Evolutionary conservation across 2,329 filamentous ascomycete species (phyloP).

Genomic region (Verticillium nubilum): DNA sequence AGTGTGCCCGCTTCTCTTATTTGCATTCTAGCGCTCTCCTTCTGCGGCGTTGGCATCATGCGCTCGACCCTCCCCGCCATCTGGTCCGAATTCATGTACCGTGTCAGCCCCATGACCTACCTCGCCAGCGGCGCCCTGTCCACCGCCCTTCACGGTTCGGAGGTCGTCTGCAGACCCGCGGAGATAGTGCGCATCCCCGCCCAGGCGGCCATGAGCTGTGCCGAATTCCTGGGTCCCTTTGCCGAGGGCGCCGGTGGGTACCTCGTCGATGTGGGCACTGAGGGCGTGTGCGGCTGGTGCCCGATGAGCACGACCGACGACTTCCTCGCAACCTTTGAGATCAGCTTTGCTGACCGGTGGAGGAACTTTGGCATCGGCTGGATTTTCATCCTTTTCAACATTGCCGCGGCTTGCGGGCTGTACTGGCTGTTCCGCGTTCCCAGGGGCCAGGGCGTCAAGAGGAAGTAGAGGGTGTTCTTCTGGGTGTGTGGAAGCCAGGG

Average conservation of each 20-base stretch:
- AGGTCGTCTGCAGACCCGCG: conserved; percentile 9
- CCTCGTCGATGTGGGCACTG: conserved; percentile 20
- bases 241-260: conserved; percentile 8
- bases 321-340: conserved; percentile 31
- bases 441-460: conserved; percentile 19
- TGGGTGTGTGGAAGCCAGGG: not conserved
- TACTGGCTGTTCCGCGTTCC: conserved; percentile 38
- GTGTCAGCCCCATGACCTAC: conserved; percentile 21
- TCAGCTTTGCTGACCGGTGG: conserved; percentile 45
- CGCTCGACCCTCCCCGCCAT: conserved; percentile 9
- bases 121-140: conserved; percentile 19
- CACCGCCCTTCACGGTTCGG: conserved; percentile 15
- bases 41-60: conserved; percentile 12
- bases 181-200: conserved; percentile 11
- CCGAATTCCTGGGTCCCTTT: conserved; percentile 9
- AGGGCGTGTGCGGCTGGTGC: conserved; percentile 39
- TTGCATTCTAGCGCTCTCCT: conserved; percentile 10
- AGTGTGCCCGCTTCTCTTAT: conserved; percentile 9
- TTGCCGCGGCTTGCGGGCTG: conserved; percentile 37
- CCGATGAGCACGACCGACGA: conserved; percentile 27
- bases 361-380: conserved; percentile 50
- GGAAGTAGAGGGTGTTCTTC: not conserved
- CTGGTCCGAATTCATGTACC: conserved; percentile 16
- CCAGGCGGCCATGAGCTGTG: conserved; percentile 9
- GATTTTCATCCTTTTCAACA: conserved; percentile 45